phyloP scores from a whole-genome alignment of 2,329 filamentous ascomycete species.

The Calonectria honghensis region DNA sequence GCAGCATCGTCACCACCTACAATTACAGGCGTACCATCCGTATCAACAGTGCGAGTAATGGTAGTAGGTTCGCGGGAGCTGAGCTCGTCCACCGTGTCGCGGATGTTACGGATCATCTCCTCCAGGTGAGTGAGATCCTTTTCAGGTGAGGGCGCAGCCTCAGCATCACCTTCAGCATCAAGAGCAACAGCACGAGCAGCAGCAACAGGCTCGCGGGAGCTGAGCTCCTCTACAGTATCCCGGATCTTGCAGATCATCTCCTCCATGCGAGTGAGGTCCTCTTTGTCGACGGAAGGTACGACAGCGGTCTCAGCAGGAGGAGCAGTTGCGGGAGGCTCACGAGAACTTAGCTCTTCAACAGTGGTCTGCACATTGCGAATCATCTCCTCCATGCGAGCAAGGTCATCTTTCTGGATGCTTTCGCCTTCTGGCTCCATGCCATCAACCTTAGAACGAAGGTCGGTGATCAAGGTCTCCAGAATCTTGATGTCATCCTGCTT shows the following conservation, averaged over 20 bases:
- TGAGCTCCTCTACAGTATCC: conserved; percentile 68
- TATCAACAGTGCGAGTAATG: conserved; percentile 43
- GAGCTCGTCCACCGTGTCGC: conserved; percentile 68
- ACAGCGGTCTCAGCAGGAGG: conserved; percentile 56
- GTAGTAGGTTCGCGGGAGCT: conserved; percentile 56
- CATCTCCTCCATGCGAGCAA: conserved; percentile 73
- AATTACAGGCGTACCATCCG: conserved; percentile 43
- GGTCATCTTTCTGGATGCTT: conserved; percentile 70
- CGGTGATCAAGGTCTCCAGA: conserved; percentile 87
- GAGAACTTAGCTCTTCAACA: conserved; percentile 66
- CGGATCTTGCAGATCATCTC: conserved; percentile 70
- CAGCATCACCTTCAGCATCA: conserved; percentile 60
- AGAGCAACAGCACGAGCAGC: conserved; percentile 38
- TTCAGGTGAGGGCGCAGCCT: neutral
- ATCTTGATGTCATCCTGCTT: conserved; percentile 87
- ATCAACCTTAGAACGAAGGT: conserved; percentile 90
- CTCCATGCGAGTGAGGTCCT: conserved; percentile 62
- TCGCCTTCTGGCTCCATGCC: conserved; percentile 59
- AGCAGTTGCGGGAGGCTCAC: conserved; percentile 51
- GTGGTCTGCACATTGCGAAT: conserved; percentile 68
- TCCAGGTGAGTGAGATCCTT: conserved; percentile 60
- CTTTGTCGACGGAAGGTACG: neutral
- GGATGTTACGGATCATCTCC: conserved; percentile 70
- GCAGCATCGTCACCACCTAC: conserved; percentile 60
- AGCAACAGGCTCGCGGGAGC: conserved; percentile 55